phyloP scores from a whole-genome alignment of 1,139 yeast species.

The Kodamaea plutei region DNA sequence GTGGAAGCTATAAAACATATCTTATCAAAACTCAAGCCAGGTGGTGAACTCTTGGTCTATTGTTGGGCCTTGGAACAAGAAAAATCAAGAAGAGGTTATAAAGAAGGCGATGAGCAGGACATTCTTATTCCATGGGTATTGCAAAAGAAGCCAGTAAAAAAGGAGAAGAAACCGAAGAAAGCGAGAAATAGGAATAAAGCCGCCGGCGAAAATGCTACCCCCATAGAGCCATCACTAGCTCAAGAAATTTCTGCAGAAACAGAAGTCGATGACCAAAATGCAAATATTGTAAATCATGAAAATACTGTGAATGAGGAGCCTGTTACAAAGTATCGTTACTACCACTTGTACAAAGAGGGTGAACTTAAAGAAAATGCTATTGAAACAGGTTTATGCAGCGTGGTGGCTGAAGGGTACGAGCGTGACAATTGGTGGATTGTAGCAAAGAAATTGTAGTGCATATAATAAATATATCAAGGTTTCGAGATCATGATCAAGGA shows the following conservation, averaged over 20 bases:
- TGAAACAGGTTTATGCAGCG: slow-evolving; percentile 58
- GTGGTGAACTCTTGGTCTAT: slow-evolving; percentile 74
- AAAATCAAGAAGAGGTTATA: slow-evolving; percentile 79
- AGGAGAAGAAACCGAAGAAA: slow-evolving; percentile 17
- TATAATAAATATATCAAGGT: background rate
- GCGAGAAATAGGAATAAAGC: slow-evolving; percentile 8
- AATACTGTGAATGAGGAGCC: slow-evolving; percentile 13
- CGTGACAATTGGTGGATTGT: slow-evolving; percentile 89
- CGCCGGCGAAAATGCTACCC: slow-evolving; percentile 7
- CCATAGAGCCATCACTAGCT: background rate
- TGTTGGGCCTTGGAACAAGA: slow-evolving; percentile 98
- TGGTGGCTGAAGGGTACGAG: slow-evolving; percentile 79
- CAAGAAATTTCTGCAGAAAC: slow-evolving; percentile 13
- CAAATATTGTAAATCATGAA: too few species aligned
- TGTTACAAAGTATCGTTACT: slow-evolving; percentile 73
- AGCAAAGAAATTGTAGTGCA: slow-evolving; percentile 16
- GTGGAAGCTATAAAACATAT: slow-evolving; percentile 69
- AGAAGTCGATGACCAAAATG: too few species aligned
- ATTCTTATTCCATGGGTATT: slow-evolving; percentile 94
- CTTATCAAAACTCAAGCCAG: slow-evolving; percentile 49
- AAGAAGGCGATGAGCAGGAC: slow-evolving; percentile 88
- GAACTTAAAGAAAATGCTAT: slow-evolving; percentile 70
- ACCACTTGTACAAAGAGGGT: slow-evolving; percentile 80
- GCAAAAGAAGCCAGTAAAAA: slow-evolving; percentile 38
- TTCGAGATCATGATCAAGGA: too few species aligned